Conservation (phyloP, 1,284 basidiomycete genomes). For the Heterobasidion annosum region DNA sequence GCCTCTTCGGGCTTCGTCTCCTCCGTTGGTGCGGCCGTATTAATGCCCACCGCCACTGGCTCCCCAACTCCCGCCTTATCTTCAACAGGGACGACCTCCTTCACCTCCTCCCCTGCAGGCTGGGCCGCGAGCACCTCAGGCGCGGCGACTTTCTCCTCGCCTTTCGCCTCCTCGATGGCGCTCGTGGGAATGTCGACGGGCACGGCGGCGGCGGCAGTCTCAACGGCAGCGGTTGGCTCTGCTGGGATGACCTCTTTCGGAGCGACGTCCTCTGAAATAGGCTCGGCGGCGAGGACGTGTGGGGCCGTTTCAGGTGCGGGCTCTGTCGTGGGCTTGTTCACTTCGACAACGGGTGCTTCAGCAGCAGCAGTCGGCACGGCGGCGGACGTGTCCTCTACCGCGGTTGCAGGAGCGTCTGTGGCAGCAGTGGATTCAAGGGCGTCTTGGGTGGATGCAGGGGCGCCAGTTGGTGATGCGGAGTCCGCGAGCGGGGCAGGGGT, state of each 20-base stretch:
- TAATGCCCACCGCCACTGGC: neutral
- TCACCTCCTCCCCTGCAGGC: neutral
- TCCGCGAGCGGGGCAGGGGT: neutral
- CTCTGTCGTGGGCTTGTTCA: slow-evolving; percentile 1
- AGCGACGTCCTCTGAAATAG: neutral
- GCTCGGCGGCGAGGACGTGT: slow-evolving; percentile 5
- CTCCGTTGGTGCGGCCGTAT: neutral
- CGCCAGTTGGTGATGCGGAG: neutral
- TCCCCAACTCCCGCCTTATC: neutral
- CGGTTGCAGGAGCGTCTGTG: too few relatives aligned
- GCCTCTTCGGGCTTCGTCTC: slow-evolving; percentile 1
- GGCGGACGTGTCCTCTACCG: neutral
- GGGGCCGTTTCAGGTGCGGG: slow-evolving; percentile 5
- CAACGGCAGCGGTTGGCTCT: slow-evolving; percentile 1
- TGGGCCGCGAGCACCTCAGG: slow-evolving; percentile 5
- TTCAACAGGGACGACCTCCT: neutral
- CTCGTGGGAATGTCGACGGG: neutral
- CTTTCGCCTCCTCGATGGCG: neutral
- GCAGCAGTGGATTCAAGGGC: neutral
- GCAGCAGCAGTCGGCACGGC: neutral
- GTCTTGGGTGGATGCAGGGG: neutral
- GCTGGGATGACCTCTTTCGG: slow-evolving; percentile 2
- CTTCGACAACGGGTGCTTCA: slow-evolving; percentile 1
- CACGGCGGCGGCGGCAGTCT: slow-evolving; percentile 5
- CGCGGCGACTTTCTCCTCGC: neutral